Base-by-base conservation (phyloP, 495 filamentous ascomycete species). In the Penicillium pancosmium region DNA sequence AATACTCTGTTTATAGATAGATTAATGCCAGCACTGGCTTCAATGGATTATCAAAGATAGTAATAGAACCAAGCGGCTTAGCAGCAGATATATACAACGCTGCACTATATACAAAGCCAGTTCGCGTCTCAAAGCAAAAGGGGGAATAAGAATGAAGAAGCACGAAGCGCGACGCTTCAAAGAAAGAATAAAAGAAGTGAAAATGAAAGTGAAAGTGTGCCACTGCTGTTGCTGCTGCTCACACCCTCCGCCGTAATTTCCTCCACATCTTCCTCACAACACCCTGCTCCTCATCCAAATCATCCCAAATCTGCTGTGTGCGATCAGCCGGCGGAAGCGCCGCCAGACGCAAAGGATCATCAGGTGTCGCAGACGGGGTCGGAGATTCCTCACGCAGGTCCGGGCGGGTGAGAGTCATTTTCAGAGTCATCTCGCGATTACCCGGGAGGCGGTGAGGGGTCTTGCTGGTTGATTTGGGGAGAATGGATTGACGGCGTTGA, bases 341-440 rank as follows among this genome's bases (percentile, higher is more conserved):
- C 34, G 82, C 82, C 27, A 86, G 68, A 11, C 77, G 78, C 36
- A 16, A 86, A 68, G 84, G 81, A 63, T 88, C 79, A 46, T 78
- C 80, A 77, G 81, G n/a, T 1, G 36, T 40, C 0, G 41, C 16
- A 19, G 41, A 16, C 7, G 41, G 15, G 15, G 41, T 44, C 15
- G 41, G 15, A 9, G 41, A 44, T 8, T 44, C 41, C n/a, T 44
- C 41, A 44, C 41, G 41, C n/a, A 44, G 41, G 16, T 44, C 41
- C 15, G 41, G 41, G 16, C 91, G 82, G 19, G 93, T 97, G 51
- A 97, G 82, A 6, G 93, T 97, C 91, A 97, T 95, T 35, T 91
- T 89, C 44, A 97, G 73, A 13, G 93, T 96, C 93, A 97, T 97
- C 72, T 97, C 93, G 16, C 93, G 86, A 40, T 65, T 71, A 10